Percentiles rank a stretch among this genome's conserved stretches.
Conservation (phyloP, 768 basidiomycete species). For the Tylopilus plumbeoviolaceoides region DNA sequence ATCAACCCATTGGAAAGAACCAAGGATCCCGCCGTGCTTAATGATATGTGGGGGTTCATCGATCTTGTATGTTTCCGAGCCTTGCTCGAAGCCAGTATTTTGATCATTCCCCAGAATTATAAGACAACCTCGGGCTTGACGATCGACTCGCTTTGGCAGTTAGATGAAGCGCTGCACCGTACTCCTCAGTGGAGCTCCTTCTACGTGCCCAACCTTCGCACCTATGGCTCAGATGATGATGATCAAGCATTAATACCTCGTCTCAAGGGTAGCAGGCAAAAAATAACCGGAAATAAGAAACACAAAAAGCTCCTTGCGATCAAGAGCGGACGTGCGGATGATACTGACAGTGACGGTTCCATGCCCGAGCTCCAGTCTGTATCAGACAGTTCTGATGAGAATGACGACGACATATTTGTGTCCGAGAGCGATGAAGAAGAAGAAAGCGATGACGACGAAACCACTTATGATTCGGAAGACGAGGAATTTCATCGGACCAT, state of each 20-base stretch:
- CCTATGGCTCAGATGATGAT: constrained; percentile 22
- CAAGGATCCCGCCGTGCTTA: constrained; percentile 45
- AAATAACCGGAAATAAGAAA: constrained; percentile 26
- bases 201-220: constrained; percentile 26
- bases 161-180: constrained; percentile 47
- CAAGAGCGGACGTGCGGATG: constrained; percentile 39
- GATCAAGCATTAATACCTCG: constrained; percentile 16
- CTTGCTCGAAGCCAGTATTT: neutral
- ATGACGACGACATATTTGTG: constrained; percentile 32
- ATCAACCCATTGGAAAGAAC: constrained; percentile 59
- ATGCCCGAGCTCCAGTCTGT: constrained; percentile 69
- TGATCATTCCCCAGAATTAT: constrained; percentile 52
- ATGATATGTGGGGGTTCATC: constrained; percentile 61
- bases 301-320: constrained; percentile 45
- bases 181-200: constrained; percentile 59
- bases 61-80: constrained; percentile 43
- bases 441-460: constrained; percentile 38
- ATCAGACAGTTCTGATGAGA: constrained; percentile 52
- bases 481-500: constrained; percentile 62
- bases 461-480: constrained; percentile 60
- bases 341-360: constrained; percentile 43
- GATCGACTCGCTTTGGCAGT: constrained; percentile 62
- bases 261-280: constrained; percentile 11
- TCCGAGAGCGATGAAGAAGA: constrained; percentile 31
- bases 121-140: constrained; percentile 44